Conservation (phyloP, 139 green algal species). For the Chlorella sp. region DNA sequence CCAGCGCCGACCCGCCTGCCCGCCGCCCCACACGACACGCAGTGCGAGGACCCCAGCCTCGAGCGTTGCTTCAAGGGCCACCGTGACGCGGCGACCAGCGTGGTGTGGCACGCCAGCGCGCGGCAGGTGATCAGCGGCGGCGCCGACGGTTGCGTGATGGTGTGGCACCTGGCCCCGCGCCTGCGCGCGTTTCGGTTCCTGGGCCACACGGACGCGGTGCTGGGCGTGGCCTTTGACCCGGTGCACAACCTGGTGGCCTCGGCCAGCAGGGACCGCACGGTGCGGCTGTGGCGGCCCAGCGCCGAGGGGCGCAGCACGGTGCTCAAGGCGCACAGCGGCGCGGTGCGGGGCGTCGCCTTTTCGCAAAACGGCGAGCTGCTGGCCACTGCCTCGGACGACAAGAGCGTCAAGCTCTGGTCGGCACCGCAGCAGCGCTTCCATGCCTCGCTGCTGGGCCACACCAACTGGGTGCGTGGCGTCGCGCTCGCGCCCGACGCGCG, state of each 20-base stretch:
- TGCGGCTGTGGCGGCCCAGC: constrained; percentile 85
- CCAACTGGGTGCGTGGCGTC: constrained; percentile 87
- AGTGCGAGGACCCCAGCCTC: constrained; percentile 81
- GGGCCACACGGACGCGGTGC: constrained; percentile 84
- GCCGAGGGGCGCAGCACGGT: constrained; percentile 86
- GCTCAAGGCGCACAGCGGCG: constrained; percentile 81
- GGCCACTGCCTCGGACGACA: constrained; percentile 82
- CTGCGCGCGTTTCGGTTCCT: constrained; percentile 79
- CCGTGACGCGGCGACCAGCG: constrained; percentile 74
- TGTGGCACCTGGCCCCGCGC: constrained; percentile 93
- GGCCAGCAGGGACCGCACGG: constrained; percentile 81
- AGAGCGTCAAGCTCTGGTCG: constrained; percentile 91
- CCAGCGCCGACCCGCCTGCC: too few species aligned
- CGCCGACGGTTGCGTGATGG: constrained; percentile 81
- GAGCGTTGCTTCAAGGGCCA: constrained; percentile 85
- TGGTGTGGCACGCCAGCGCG: constrained; percentile 80
- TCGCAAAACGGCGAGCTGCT: constrained; percentile 75
- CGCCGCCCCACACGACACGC: too few species aligned
- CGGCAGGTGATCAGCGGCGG: constrained; percentile 78
- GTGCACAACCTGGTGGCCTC: constrained; percentile 75
- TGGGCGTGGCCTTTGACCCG: constrained; percentile 77
- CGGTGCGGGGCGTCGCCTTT: constrained; percentile 80
- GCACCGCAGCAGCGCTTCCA: constrained; percentile 78
- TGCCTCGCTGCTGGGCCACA: constrained; percentile 79
- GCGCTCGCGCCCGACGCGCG: constrained; percentile 76